phyloP scores from a whole-genome alignment of 441 rosid genomes.

The Rhodomyrtus psidioides region DNA sequence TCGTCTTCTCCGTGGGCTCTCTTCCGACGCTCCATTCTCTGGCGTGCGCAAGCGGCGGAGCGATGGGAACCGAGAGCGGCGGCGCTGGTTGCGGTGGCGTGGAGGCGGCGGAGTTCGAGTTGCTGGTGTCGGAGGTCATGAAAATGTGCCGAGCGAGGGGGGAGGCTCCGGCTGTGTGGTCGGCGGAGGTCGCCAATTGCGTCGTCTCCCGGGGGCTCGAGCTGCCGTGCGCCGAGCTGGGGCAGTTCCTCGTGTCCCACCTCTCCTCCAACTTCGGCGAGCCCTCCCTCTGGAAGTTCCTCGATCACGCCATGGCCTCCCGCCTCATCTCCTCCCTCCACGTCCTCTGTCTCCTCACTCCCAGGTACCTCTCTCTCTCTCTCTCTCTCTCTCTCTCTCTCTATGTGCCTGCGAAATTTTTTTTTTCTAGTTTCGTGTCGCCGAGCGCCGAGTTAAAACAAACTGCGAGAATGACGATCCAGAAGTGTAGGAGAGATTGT shows the following conservation, averaged over 20 bases:
- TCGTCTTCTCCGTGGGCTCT: neutral
- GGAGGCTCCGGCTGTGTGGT: slow-evolving; percentile 25
- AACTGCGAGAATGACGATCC: neutral
- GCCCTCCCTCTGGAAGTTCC: slow-evolving; percentile 54
- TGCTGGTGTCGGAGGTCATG: slow-evolving; percentile 10
- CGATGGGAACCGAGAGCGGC: neutral
- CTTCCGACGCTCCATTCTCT: neutral
- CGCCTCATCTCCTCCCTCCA: slow-evolving; percentile 42
- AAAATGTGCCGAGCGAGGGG: slow-evolving; percentile 17
- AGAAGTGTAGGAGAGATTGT: neutral
- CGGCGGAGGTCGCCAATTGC: slow-evolving; percentile 29
- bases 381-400: neutral
- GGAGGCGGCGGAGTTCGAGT: neutral
- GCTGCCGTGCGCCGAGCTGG: slow-evolving; percentile 33
- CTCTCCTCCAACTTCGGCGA: slow-evolving; percentile 34
- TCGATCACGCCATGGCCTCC: slow-evolving; percentile 38
- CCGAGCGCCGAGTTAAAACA: neutral
- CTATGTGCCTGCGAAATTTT: neutral
- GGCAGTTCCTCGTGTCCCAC: slow-evolving; percentile 25
- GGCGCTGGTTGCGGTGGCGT: neutral
- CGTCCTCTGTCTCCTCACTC: slow-evolving; percentile 44
- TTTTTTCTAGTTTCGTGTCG: neutral
- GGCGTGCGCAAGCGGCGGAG: neutral
- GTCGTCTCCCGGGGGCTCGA: slow-evolving; percentile 4
- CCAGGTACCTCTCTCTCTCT: slow-evolving; percentile 9